phyloP scores from a whole-genome alignment of 2,329 filamentous ascomycete genomes.

The Colletotrichum sp. region DNA sequence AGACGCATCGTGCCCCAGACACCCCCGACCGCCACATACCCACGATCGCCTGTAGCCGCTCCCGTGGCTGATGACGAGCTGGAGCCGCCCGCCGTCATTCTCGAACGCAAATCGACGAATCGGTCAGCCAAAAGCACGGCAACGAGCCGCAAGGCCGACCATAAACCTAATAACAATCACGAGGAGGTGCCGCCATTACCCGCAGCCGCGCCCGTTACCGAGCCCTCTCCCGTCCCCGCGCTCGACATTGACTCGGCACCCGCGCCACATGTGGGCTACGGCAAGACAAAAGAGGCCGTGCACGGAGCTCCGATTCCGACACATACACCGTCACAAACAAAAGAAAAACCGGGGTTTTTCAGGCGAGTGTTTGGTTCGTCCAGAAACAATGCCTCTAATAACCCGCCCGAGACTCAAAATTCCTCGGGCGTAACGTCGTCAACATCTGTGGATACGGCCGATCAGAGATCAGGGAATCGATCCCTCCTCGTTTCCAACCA shows the following conservation, averaged over 20 bases:
- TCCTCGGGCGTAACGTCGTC: slow-evolving; percentile 37
- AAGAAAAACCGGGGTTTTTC: slow-evolving; percentile 88
- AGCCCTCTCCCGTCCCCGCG: slow-evolving; percentile 39
- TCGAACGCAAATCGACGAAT: slow-evolving; percentile 11
- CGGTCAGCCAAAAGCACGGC: slow-evolving; percentile 10
- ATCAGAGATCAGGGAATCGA: slow-evolving; percentile 39
- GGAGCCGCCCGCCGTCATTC: not conserved
- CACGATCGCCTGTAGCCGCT: not conserved
- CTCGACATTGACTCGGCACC: slow-evolving; percentile 59
- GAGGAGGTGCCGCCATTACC: not conserved
- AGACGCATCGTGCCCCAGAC: slow-evolving; percentile 45
- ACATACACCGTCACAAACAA: slow-evolving; percentile 53
- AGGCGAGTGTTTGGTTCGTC: slow-evolving; percentile 85
- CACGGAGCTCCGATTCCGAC: slow-evolving; percentile 57
- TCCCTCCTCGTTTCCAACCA: slow-evolving; percentile 49
- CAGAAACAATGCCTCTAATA: slow-evolving; percentile 49
- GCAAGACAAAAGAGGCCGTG: slow-evolving; percentile 59
- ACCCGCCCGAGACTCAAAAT: slow-evolving; percentile 13
- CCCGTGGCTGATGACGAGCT: not conserved
- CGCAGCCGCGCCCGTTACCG: slow-evolving; percentile 36
- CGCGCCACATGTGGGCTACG: slow-evolving; percentile 63
- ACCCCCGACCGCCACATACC: slow-evolving; percentile 19
- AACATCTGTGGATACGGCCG: slow-evolving; percentile 40
- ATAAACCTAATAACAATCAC: not conserved
- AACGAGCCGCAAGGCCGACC: slow-evolving; percentile 5